These are phyloP conservation scores for Backusella westeae DNA, from an alignment of 192 early-diverging fungal genomes.

Conservation along the genomic window DNA sequence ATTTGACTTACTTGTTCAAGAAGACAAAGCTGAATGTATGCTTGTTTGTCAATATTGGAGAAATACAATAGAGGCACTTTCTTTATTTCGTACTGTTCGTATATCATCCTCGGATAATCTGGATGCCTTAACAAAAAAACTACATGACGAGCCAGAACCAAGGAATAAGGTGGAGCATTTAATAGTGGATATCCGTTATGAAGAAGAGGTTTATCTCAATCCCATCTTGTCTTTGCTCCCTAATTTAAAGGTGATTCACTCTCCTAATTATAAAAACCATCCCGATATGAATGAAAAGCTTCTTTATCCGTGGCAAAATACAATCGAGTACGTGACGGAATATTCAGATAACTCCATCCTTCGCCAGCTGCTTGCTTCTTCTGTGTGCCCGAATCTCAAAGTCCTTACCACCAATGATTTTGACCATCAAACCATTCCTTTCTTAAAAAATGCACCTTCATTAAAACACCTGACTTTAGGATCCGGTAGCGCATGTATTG, in stretches of 20 bases:
- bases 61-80: background rate
- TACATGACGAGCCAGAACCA: background rate
- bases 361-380: background rate
- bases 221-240: background rate
- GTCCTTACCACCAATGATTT: background rate
- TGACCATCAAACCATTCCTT: background rate
- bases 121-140: background rate
- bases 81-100: background rate
- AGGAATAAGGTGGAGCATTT: background rate
- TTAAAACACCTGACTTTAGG: background rate
- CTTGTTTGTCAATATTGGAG: background rate
- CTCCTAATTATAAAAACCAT: slow-evolving; percentile 1
- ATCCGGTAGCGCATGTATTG: background rate
- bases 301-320: background rate
- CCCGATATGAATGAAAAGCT: background rate
- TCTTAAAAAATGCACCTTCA: background rate
- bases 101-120: background rate
- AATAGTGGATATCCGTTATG: background rate
- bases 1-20: background rate
- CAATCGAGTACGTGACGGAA: background rate
- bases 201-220: background rate
- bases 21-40: background rate
- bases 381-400: background rate
- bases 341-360: background rate
- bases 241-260: background rate